Evolutionary conservation across 192 early-diverging fungal species (phyloP).

Genomic region (Kickxella alabastrina): DNA sequence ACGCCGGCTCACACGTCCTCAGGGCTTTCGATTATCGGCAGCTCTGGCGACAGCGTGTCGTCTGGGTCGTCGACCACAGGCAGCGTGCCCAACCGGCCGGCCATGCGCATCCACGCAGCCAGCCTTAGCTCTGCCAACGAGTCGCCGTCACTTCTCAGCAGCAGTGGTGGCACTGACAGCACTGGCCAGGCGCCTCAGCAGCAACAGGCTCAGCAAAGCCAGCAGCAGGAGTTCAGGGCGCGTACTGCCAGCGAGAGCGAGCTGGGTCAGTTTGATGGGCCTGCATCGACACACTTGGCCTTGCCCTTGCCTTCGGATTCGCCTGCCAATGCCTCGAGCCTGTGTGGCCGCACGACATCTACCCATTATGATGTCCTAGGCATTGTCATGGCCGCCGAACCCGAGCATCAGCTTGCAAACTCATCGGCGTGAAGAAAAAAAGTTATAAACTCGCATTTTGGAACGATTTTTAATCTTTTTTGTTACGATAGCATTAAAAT

Average conservation of each 20-base stretch:
- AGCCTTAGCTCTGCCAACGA: constrained; percentile 18
- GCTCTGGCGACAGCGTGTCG: constrained; percentile 1
- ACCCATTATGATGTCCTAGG: constrained; percentile 48
- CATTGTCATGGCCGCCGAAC: constrained; percentile 40
- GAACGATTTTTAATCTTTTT: too few species aligned
- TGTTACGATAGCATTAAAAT: too few species aligned
- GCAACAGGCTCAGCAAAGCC: constrained; percentile 10
- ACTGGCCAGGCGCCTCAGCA: constrained; percentile 3
- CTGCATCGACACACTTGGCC: constrained; percentile 42
- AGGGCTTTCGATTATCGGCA: constrained; percentile 19
- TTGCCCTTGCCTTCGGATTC: constrained; percentile 43
- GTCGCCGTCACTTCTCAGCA: constrained; percentile 4
- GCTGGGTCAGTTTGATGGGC: constrained; percentile 50
- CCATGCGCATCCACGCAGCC: constrained; percentile 38
- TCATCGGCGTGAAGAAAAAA: too few species aligned
- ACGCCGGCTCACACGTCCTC: constrained; percentile 44
- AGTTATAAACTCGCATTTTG: too few species aligned
- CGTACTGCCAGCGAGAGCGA: constrained; percentile 46
- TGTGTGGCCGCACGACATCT: constrained; percentile 42
- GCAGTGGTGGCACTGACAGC: neutral
- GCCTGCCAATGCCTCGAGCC: constrained; percentile 14
- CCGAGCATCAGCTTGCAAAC: constrained; percentile 37
- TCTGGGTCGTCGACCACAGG: constrained; percentile 7
- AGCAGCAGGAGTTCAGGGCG: constrained; percentile 35
- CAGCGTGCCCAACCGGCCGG: constrained; percentile 7